Evolutionary conservation across 495 filamentous ascomycete species (phyloP).

Genomic region (Massariosphaeria phaeospora): DNA sequence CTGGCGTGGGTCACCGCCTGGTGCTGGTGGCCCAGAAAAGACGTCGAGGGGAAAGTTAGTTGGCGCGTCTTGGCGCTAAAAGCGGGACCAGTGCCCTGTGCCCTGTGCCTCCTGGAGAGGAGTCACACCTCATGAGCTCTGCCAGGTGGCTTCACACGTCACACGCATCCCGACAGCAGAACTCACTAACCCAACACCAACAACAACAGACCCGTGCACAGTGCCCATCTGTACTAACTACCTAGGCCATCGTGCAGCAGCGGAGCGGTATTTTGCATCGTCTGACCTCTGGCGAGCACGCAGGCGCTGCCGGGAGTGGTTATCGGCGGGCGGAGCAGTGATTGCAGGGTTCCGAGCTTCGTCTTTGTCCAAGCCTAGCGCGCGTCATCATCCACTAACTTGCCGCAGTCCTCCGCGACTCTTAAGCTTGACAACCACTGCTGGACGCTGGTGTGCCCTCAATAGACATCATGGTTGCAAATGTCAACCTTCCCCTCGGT

Average conservation of each 20-base stretch:
- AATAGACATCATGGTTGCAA: neutral
- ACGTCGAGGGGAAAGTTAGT: neutral
- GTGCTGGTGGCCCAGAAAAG: neutral
- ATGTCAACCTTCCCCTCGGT: neutral
- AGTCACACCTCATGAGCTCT: no score
- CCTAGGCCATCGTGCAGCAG: conserved; percentile 1
- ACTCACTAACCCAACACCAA: no score
- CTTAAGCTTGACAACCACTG: neutral
- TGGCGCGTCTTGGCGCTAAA: no score
- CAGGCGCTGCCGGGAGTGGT: neutral
- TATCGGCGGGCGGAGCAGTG: neutral
- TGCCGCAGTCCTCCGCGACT: neutral
- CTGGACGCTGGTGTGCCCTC: neutral
- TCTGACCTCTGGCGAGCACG: neutral
- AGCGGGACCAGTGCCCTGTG: no score
- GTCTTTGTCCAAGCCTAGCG: neutral
- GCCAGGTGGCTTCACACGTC: no score
- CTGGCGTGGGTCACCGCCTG: neutral
- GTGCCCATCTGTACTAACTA: neutral
- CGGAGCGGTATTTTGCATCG: neutral
- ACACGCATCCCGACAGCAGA: no score
- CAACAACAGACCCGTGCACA: no score
- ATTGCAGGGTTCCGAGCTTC: conserved; percentile 14
- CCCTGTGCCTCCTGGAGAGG: no score
- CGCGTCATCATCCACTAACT: conserved; percentile 9